Base-by-base conservation (phyloP, 208 protist genomes). In the Blastocrithidia nonstop region DNA sequence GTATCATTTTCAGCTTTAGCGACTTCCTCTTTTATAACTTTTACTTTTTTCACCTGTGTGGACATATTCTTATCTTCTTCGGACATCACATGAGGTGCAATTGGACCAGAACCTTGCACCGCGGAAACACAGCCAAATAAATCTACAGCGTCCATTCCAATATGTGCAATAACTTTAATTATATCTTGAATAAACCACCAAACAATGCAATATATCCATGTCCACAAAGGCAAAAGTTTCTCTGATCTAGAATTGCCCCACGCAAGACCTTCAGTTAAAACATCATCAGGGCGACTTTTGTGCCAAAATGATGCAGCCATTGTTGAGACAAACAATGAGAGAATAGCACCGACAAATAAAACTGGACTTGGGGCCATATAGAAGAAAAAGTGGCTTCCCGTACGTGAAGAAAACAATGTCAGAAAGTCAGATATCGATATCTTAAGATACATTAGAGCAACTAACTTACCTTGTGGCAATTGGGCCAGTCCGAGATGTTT, bases 131-230 rank as follows among this genome's bases (percentile, higher is more conserved):
- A 81, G 29, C 70, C 61, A 48, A 88, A 85, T 19, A 93, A 49
- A 49, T 88, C 72, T 36, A 78, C 51, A 15, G 52, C 58, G 43
- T 83, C 55, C 64, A 93, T 74, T 40, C 75, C 31, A 27, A 66
- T 53, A 61, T 83, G 78, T 26, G 53, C 24, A 22, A 84, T 11
- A 20, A 93, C 72, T 77, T 93, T 93, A 44, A 73, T 35, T 31
- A 64, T 45, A 44, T 93, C 84, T 59, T 93, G 84, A 31, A 88
- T 58, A n/a, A 88, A 23, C 79, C 79, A 93, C 79, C 79, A 89
- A 49, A 89, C 52, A n/a, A 93, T 60, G 60, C 84, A 89, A 63
- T 93, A 89, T 47, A 87, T 73, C 84, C 84, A 93, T 44, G 89
- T 68, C 73, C 71, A 88, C 52, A 93, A 58, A 25, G 85, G 77